Base-by-base conservation (phyloP, 495 filamentous ascomycete species). In the Penicillium chermesinum region DNA sequence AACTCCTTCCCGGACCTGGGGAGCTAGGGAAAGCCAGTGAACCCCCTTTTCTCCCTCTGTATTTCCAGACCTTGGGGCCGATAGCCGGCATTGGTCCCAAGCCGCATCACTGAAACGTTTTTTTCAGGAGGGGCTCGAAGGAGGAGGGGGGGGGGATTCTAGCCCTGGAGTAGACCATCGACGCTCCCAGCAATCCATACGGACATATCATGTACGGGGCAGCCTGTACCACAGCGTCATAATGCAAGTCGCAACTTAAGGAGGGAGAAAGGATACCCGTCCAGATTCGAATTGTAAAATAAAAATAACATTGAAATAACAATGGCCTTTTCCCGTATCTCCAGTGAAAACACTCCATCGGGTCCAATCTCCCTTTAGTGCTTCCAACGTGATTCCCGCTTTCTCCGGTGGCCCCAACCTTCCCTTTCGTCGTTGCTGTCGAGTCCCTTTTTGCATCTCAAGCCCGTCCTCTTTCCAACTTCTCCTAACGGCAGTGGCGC, bases 401-500 rank as follows among this genome's bases (percentile, higher is more conserved):
- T 19, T 13, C 13, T 41, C 22, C 56, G 18, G n/a, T n/a, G n/a
- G 43, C 19, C 34, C 35, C 33, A 13, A 20, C 44, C 20, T 38
- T 44, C 19, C 18, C 32, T 14, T 34, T 25, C 22, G n/a, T 8
- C 10, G 16, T 37, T 30, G 25, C 10, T 10, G 13, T 15, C 19
- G 30, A 22, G n/a, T 22, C 42, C 36, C 21, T 38, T 14, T 7
- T 32, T 21, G 22, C 19, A 22, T 18, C n/a, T 36, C 9, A 10
- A 30, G 10, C 10, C 25, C n/a, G 18, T 38, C 19, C 20, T 41
- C 41, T 25, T 15, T n/a, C 7, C 44, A 38, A 36, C 44, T 16
- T n/a, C n/a, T 15, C 19, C 18, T 12, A 18, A 38, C 52, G 46
- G 51, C 32, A 50, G 47, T 54, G 53, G 41, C 48, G 48, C 38